Percentiles rank a stretch among this genome's conserved stretches.
Conservation (phyloP, 371 early-diverging fungal genomes). For the Mucor circinelloides region DNA sequence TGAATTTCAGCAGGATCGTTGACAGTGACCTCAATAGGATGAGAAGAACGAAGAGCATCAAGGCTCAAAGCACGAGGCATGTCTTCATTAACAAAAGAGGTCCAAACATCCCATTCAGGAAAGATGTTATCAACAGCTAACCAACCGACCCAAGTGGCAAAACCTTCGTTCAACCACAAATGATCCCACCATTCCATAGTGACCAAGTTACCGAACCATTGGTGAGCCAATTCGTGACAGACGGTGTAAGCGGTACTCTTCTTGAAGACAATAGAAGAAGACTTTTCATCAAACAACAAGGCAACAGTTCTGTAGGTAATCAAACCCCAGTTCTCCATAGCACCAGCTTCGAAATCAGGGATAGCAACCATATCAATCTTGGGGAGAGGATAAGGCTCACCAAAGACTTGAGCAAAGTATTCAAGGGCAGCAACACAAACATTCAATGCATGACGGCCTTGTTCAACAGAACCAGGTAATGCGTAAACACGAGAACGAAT, state of each 20-base stretch:
- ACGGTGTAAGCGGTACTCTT: constrained; percentile 85
- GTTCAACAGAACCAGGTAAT: constrained; percentile 66
- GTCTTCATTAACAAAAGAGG: constrained; percentile 76
- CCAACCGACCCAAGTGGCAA: constrained; percentile 91
- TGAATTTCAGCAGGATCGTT: constrained; percentile 74
- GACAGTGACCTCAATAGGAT: constrained; percentile 89
- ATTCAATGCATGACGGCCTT: constrained; percentile 78
- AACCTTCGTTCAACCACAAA: constrained; percentile 96
- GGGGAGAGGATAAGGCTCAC: constrained; percentile 83
- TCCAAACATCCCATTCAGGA: constrained; percentile 82
- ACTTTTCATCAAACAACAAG: constrained; percentile 75
- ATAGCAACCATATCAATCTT: constrained; percentile 92
- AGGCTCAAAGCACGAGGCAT: constrained; percentile 72
- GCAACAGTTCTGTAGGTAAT: constrained; percentile 85
- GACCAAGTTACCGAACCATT: constrained; percentile 92
- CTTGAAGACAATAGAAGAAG: constrained; percentile 69
- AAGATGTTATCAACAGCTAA: constrained; percentile 79
- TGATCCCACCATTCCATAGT: constrained; percentile 91
- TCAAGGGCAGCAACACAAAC: constrained; percentile 74
- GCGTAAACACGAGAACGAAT: constrained; percentile 82
- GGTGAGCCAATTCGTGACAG: constrained; percentile 94
- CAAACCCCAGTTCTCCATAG: constrained; percentile 93
- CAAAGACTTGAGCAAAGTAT: constrained; percentile 84
- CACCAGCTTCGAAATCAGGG: constrained; percentile 88
- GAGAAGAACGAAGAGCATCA: constrained; percentile 79